Evolutionary conservation across 1,139 yeast species (phyloP).

Genomic region (Candida labiduridarum): DNA sequence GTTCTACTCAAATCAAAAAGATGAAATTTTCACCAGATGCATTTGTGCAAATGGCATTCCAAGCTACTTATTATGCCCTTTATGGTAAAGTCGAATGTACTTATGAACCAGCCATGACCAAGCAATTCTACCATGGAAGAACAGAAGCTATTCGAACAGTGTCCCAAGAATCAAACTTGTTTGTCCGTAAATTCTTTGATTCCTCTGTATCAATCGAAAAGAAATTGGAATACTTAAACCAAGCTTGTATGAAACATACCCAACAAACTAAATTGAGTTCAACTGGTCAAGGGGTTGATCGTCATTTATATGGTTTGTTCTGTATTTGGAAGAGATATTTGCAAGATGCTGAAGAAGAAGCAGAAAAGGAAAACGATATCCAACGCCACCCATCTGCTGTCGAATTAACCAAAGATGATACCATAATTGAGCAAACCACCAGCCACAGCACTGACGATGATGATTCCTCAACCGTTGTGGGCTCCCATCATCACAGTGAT

Average conservation of each 20-base stretch:
- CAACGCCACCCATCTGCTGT: conserved; percentile 1
- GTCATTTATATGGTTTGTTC: conserved; percentile 84
- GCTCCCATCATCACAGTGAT: not conserved
- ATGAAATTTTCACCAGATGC: conserved; percentile 95
- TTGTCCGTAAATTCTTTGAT: conserved; percentile 85
- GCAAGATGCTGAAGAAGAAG: conserved; percentile 29
- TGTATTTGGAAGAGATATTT: conserved; percentile 86
- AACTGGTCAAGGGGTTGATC: conserved; percentile 82
- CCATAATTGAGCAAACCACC: conserved; percentile 6
- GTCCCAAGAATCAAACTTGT: conserved; percentile 74
- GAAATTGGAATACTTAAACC: conserved; percentile 61
- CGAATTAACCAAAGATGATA: conserved; percentile 9
- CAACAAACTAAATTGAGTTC: conserved; percentile 70
- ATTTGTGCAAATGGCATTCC: conserved; percentile 91
- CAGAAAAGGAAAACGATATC: conserved; percentile 13
- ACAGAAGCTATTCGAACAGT: conserved; percentile 92
- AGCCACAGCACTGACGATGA: conserved; percentile 20
- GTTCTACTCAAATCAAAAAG: conserved; percentile 75
- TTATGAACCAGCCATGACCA: conserved; percentile 96
- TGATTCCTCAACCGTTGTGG: conserved; percentile 24
- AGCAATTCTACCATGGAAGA: conserved; percentile 81
- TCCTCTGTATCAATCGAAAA: conserved; percentile 58
- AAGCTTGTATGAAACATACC: conserved; percentile 74
- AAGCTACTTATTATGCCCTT: conserved; percentile 87
- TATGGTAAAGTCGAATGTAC: conserved; percentile 94